Percentiles rank a stretch among this genome's conserved stretches.
phyloP scores from a whole-genome alignment of 2,329 filamentous ascomycete genomes.

The Fragosphaeria purpurea region DNA sequence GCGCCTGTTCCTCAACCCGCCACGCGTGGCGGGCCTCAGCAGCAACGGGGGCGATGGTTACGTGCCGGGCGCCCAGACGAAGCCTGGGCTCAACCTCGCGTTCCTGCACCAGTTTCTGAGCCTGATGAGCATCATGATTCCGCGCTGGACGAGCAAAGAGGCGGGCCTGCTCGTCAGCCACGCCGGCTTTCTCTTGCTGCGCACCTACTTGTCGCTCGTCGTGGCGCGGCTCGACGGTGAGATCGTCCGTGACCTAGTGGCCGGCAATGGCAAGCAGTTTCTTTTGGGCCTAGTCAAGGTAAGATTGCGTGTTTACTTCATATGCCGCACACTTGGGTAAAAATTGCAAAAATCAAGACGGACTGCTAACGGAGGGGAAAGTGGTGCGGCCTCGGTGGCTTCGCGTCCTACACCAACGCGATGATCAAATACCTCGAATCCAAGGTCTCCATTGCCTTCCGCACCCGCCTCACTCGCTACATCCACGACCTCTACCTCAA shows the following conservation, averaged over 20 bases:
- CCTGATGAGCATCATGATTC: conserved; percentile 94
- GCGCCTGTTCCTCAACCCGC: conserved; percentile 83
- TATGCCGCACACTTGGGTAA: neutral
- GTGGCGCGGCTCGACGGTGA: conserved; percentile 90
- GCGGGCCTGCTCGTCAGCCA: conserved; percentile 84
- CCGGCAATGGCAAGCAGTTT: conserved; percentile 81
- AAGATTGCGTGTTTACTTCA: conserved; percentile 12
- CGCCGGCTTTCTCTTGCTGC: conserved; percentile 75
- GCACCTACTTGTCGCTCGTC: conserved; percentile 88
- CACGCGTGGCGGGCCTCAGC: conserved; percentile 66
- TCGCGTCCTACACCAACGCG: conserved; percentile 94
- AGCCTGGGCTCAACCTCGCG: conserved; percentile 87
- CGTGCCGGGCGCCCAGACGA: conserved; percentile 81
- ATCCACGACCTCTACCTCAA: conserved; percentile 96
- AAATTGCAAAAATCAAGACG: neutral
- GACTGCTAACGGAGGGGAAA: conserved; percentile 16
- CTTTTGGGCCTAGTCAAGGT: conserved; percentile 78
- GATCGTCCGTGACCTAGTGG: conserved; percentile 93
- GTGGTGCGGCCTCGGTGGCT: conserved; percentile 88
- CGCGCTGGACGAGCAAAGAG: conserved; percentile 90
- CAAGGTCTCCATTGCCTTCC: conserved; percentile 96
- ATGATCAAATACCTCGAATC: conserved; percentile 99
- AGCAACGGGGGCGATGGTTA: conserved; percentile 61
- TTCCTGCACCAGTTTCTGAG: conserved; percentile 96
- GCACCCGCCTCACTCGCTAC: conserved; percentile 86